Conservation (phyloP, 2,329 filamentous ascomycete genomes). For the Botrytis fragariae region DNA sequence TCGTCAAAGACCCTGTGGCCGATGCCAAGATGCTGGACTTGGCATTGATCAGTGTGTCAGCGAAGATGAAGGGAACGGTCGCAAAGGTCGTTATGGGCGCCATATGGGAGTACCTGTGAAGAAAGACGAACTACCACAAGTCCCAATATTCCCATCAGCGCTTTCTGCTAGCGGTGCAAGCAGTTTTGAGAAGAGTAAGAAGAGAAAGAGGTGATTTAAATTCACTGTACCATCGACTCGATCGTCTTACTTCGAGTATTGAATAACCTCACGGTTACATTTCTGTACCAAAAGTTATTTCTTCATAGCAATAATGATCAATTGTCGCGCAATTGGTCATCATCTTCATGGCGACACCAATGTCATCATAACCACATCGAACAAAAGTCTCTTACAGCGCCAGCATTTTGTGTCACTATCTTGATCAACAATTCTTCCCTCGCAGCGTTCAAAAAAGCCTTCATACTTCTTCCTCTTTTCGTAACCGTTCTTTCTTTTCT, state of each 20-base stretch:
- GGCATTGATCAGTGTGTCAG: conserved; percentile 91
- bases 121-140: conserved; percentile 50
- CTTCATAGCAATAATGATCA: neutral
- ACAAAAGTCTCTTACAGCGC: conserved; percentile 7
- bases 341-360: neutral
- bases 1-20: conserved; percentile 88
- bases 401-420: neutral
- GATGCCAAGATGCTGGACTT: conserved; percentile 94
- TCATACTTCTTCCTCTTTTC: conserved; percentile 9
- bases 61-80: conserved; percentile 95
- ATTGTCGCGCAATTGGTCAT: neutral
- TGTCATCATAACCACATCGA: neutral
- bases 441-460: neutral
- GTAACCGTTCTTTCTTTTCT: neutral
- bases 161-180: conserved; percentile 37
- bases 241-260: neutral
- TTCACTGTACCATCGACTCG: neutral
- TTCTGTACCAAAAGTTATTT: conserved; percentile 1
- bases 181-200: conserved; percentile 61
- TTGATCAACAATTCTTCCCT: conserved; percentile 1
- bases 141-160: conserved; percentile 36
- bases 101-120: conserved; percentile 67
- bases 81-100: conserved; percentile 85
- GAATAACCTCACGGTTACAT: conserved; percentile 2
- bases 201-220: conserved; percentile 58